Evolutionary conservation across 2,329 filamentous ascomycete species (phyloP).

Genomic region (Cladophialophora exuberans): DNA sequence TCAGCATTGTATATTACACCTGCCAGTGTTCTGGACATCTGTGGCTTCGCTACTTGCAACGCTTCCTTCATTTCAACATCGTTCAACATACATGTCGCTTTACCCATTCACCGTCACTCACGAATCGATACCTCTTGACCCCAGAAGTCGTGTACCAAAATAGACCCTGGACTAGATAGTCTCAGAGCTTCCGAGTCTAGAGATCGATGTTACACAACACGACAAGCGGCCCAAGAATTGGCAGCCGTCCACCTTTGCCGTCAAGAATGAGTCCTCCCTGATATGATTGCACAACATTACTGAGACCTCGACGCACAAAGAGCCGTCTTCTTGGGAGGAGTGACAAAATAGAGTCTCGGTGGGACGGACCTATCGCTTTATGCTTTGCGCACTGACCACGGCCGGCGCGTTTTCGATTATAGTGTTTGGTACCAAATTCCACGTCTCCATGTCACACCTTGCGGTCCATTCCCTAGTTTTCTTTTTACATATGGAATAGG

Average conservation of each 20-base stretch:
- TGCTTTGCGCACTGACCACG: too few species aligned
- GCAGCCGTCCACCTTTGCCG: neutral
- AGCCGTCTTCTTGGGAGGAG: neutral
- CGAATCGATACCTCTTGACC: neutral
- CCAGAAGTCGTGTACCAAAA: neutral
- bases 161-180: neutral
- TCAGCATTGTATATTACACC: slow-evolving; percentile 9
- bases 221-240: neutral
- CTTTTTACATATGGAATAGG: too few species aligned
- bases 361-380: too few species aligned
- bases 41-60: neutral
- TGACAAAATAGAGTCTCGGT: neutral
- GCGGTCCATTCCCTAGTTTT: too few species aligned
- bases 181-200: neutral
- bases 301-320: neutral
- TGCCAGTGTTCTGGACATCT: neutral
- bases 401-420: slow-evolving; percentile 10
- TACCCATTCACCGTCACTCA: neutral
- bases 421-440: neutral
- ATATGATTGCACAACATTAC: neutral
- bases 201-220: neutral
- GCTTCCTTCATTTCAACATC: neutral
- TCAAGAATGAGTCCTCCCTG: neutral
- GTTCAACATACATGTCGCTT: neutral
- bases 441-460: neutral